Evolutionary conservation across 306 rosid genomes (phyloP), one percentile per base, ranked within the genome.

Genomic region (Cicer bijugum): DNA sequence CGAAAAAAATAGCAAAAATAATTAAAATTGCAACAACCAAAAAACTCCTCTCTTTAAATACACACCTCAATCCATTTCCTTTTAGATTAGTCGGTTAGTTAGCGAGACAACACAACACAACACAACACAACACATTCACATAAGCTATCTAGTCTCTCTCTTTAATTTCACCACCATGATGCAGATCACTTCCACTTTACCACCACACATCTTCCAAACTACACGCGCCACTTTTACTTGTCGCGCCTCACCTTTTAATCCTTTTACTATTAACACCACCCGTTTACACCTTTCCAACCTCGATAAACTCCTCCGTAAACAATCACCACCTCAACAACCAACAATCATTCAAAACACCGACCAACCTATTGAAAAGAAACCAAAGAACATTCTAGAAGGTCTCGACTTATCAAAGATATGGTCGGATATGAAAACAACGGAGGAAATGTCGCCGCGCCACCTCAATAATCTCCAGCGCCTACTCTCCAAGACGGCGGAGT

Each of bases 361-460:
- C 2, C 52, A 14, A 35, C 42, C 3, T 10, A 40, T 40, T 4
- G 90, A 85, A 8, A 89, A 75, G 75, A 87, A 60, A 53, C 79
- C 85, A 4, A 95, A 62, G 38, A 80, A 69, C 44, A 9, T 86
- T 0, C 55, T 91, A 0, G 92, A 87, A 75, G 88, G 90, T 0
- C 90, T 95, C 0, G 88, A 71, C 12, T 16, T 95, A 1, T 85
- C 96, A 0, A 66, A 76, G 19, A 8, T 95, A 0, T 90, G 97
- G 97, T 82, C 92, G 0, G 91, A 85, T 16, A 69, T 78, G 62
- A 88, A 78, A 16, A 89, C 91, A 5, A 85, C 87, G 0, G 99
- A 95, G 33, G 99, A 95, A 37, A 88, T 95, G 97, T 95, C 97
- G 0, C 97, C 97, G 11, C 81, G 90, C 17, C 90, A 91, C 48